phyloP scores from a whole-genome alignment of 1,284 basidiomycete genomes.

The Peniophora sp. region DNA sequence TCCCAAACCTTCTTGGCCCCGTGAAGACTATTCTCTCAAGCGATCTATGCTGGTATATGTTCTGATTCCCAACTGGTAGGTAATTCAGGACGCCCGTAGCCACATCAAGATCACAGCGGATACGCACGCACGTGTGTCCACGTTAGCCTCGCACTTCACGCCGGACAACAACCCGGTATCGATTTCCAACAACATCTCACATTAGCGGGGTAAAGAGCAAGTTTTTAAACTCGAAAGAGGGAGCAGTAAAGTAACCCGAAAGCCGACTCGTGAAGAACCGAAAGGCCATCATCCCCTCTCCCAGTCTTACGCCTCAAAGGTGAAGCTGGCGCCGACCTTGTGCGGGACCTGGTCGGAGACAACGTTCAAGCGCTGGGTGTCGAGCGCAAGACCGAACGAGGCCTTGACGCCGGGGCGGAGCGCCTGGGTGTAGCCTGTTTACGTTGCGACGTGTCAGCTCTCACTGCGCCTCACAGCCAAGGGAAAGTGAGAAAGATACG shows the following conservation, averaged over 20 bases:
- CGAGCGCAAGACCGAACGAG: conserved; percentile 86
- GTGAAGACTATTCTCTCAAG: no score
- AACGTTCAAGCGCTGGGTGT: conserved; percentile 84
- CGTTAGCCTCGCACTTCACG: no score
- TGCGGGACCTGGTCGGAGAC: conserved; percentile 56
- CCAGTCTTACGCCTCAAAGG: conserved; percentile 57
- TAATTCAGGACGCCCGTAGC: no score
- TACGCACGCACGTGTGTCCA: no score
- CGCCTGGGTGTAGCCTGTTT: conserved; percentile 75
- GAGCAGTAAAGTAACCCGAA: neutral
- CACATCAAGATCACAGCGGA: no score
- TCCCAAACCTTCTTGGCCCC: no score
- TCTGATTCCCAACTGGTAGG: no score
- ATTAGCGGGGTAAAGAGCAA: neutral
- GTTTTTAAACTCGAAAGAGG: neutral
- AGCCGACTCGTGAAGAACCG: neutral
- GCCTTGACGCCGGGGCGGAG: conserved; percentile 95
- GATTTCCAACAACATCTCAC: neutral
- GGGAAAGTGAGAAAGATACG: conserved; percentile 11
- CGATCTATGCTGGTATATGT: no score
- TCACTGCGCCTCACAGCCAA: no score
- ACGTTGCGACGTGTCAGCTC: no score
- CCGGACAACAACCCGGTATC: no score
- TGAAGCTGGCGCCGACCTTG: conserved; percentile 72
- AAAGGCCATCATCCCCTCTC: neutral